Percentiles rank a stretch among this genome's conserved stretches.
phyloP scores from a whole-genome alignment of 768 basidiomycete genomes.

The Tulasnella sp. region DNA sequence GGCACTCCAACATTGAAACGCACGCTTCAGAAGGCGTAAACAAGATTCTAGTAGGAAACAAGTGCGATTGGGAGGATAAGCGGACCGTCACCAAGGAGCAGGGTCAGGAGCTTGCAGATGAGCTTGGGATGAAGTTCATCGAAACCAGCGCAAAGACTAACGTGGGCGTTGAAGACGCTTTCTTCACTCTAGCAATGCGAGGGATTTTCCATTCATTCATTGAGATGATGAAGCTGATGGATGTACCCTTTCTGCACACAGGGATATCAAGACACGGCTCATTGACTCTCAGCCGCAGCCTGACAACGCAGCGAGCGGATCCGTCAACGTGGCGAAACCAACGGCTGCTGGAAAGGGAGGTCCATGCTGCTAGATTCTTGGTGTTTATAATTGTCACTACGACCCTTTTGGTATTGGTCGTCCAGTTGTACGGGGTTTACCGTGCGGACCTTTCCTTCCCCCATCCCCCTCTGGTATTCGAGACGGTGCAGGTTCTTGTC shows the following conservation, averaged over 20 bases:
- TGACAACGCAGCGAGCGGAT: neutral
- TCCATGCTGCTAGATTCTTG: constrained; percentile 1
- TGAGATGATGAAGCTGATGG: neutral
- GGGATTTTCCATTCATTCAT: constrained; percentile 33
- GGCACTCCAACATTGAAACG: constrained; percentile 97
- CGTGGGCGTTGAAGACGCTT: constrained; percentile 97
- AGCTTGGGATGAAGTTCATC: constrained; percentile 94
- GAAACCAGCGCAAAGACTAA: constrained; percentile 97
- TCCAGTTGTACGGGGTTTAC: neutral
- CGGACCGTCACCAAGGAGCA: constrained; percentile 86
- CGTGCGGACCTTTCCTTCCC: neutral
- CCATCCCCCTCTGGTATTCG: neutral
- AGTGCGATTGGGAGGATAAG: constrained; percentile 98
- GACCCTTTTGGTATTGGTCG: too few relatives aligned
- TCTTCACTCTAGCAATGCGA: constrained; percentile 93
- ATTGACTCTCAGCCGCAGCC: constrained; percentile 85
- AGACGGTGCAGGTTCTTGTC: neutral
- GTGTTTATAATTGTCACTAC: too few relatives aligned
- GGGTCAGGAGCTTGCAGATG: constrained; percentile 85
- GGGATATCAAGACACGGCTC: constrained; percentile 95
- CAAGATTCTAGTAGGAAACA: constrained; percentile 99
- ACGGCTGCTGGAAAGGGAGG: neutral
- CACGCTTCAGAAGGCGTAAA: constrained; percentile 98
- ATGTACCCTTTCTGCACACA: constrained; percentile 35
- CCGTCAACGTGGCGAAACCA: constrained; percentile 25